These are phyloP conservation scores for Saposhnikovia divaricata DNA, from an alignment of 129 eudicot species.

Conservation along the genomic window DNA sequence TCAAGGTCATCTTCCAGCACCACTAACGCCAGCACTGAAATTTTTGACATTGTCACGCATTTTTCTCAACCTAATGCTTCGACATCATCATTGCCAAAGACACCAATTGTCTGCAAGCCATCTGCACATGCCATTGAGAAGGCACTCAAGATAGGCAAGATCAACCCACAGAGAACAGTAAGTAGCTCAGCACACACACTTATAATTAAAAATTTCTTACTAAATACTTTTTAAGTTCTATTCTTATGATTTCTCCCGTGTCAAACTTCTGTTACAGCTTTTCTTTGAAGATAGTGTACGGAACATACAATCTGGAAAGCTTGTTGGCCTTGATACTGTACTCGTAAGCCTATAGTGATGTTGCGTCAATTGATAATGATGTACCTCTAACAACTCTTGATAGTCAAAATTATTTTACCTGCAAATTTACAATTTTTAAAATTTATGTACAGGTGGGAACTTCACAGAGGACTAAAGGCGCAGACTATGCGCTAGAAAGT, in stretches of 20 bases:
- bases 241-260: not conserved
- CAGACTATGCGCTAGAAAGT: conserved; percentile 86
- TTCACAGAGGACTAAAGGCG: conserved; percentile 78
- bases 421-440: not conserved
- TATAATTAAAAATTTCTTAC: not conserved
- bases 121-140: conserved; percentile 62
- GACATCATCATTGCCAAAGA: conserved; percentile 45
- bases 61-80: conserved; percentile 42
- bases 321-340: conserved; percentile 80
- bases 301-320: conserved; percentile 81
- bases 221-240: not conserved
- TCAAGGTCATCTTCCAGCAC: conserved; percentile 17
- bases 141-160: conserved; percentile 75
- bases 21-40: conserved; percentile 13
- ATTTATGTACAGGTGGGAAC: conserved; percentile 52
- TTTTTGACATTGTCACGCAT: conserved; percentile 70
- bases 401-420: not conserved
- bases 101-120: conserved; percentile 85
- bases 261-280: conserved; percentile 35
- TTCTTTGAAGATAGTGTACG: conserved; percentile 92
- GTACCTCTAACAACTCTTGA: not conserved
- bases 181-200: not conserved
- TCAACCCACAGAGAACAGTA: conserved; percentile 86
- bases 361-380: not conserved
- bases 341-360: conserved; percentile 35